These are phyloP conservation scores for Backusella liffmaniae DNA, from an alignment of 192 early-diverging fungal species.

Conservation along the genomic window DNA sequence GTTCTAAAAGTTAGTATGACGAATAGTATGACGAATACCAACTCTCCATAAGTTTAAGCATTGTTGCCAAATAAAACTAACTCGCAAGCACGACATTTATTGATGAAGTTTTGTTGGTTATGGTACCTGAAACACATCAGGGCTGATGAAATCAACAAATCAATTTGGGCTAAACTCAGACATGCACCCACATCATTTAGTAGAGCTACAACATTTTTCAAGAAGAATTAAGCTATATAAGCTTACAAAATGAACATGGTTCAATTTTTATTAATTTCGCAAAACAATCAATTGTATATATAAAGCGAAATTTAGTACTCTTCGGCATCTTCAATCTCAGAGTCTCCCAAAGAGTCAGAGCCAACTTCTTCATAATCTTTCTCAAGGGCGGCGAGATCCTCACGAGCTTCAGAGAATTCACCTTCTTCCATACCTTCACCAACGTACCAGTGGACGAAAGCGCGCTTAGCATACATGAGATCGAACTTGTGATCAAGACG, in stretches of 20 bases:
- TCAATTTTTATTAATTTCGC: background rate
- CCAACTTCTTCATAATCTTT: slow-evolving; percentile 98
- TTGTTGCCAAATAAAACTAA: background rate
- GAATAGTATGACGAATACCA: background rate
- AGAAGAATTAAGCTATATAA: background rate
- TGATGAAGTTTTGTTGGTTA: background rate
- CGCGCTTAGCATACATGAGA: slow-evolving; percentile 87
- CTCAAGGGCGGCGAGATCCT: slow-evolving; percentile 95
- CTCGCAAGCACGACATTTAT: background rate
- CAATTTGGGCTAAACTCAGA: background rate
- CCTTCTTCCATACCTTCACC: slow-evolving; percentile 97
- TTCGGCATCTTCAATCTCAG: slow-evolving; percentile 65
- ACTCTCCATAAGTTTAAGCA: background rate
- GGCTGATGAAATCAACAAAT: background rate
- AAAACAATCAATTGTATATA: background rate
- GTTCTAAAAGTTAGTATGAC: background rate
- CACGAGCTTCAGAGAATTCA: slow-evolving; percentile 96
- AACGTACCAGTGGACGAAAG: slow-evolving; percentile 95
- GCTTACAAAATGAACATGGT: background rate
- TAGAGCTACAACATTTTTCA: background rate
- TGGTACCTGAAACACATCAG: background rate
- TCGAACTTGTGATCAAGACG: slow-evolving; percentile 87
- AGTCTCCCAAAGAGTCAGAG: slow-evolving; percentile 85
- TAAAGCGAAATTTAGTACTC: slow-evolving; percentile 28
- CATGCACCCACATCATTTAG: background rate